A percentile compares a stretch with the other conserved stretches of the same genome.
These are phyloP conservation scores for Erodium maritimum DNA, from an alignment of 345 rosid species.

Conservation along the genomic window DNA sequence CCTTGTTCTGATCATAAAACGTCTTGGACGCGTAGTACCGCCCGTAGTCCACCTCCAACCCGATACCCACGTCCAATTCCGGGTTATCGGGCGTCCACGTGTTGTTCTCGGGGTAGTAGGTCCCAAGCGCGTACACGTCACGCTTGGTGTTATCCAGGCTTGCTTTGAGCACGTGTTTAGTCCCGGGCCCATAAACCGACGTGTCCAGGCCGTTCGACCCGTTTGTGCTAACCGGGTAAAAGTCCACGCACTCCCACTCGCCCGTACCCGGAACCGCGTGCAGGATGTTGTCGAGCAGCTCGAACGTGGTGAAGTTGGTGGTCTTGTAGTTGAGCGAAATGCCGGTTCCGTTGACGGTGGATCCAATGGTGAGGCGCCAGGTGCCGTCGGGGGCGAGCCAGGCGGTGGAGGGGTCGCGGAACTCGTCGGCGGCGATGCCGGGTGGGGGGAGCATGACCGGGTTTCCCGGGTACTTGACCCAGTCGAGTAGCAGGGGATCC, in stretches of 20 bases:
- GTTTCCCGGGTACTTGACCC: slow-evolving; percentile 66
- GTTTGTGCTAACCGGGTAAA: slow-evolving; percentile 63
- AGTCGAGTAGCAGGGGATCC: slow-evolving; percentile 76
- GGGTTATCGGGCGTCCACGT: slow-evolving; percentile 85
- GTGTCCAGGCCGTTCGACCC: slow-evolving; percentile 52
- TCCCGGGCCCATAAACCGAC: slow-evolving; percentile 47
- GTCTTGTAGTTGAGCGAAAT: slow-evolving; percentile 62
- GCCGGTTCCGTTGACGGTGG: slow-evolving; percentile 49
- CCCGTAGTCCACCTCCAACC: slow-evolving; percentile 71
- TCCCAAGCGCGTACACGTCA: slow-evolving; percentile 75
- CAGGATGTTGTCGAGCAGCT: slow-evolving; percentile 31
- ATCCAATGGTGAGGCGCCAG: slow-evolving; percentile 66
- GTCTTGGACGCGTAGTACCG: slow-evolving; percentile 83
- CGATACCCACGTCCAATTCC: slow-evolving; percentile 63
- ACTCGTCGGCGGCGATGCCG: slow-evolving; percentile 43
- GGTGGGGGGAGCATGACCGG: slow-evolving; percentile 70
- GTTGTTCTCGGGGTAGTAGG: slow-evolving; percentile 41
- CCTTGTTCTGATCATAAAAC: slow-evolving; percentile 56
- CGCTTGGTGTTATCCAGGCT: slow-evolving; percentile 66
- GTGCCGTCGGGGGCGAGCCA: slow-evolving; percentile 57
- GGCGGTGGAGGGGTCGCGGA: slow-evolving; percentile 84
- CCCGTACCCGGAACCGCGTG: slow-evolving; percentile 78
- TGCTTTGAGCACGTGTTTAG: slow-evolving; percentile 79
- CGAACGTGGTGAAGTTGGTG: slow-evolving; percentile 33
- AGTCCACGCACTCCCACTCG: slow-evolving; percentile 99